A percentile compares a stretch with the other conserved stretches of the same genome.
Conservation (phyloP, 2,329 filamentous ascomycete genomes). For the Rhynchosporium secalis region DNA sequence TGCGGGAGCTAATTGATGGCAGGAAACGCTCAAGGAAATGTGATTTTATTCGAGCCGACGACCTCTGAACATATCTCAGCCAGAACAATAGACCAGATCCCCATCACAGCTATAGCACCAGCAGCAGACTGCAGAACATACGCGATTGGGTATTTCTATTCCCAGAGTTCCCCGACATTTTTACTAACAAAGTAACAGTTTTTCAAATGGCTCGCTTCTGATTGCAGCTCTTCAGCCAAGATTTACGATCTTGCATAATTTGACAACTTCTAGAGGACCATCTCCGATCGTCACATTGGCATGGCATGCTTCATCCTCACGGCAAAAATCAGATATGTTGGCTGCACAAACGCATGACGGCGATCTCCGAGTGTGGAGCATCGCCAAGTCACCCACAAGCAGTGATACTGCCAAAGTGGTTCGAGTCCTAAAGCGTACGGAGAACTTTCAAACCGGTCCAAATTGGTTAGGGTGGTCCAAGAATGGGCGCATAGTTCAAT, state of each 20-base stretch:
- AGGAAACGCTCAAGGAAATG: constrained; percentile 91
- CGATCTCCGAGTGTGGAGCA: constrained; percentile 93
- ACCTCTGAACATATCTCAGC: constrained; percentile 91
- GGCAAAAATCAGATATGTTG: constrained; percentile 97
- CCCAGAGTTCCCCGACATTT: neutral
- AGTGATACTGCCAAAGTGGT: constrained; percentile 85
- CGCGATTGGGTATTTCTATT: constrained; percentile 74
- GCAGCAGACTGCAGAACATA: constrained; percentile 89
- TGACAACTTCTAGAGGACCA: constrained; percentile 79
- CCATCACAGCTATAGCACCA: constrained; percentile 90
- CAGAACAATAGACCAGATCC: constrained; percentile 86
- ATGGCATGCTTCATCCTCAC: constrained; percentile 95
- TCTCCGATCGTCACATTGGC: constrained; percentile 84
- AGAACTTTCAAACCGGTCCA: constrained; percentile 70
- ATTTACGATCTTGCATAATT: constrained; percentile 91
- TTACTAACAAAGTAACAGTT: constrained; percentile 53
- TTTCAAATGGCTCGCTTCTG: constrained; percentile 91
- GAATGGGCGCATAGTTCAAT: constrained; percentile 93
- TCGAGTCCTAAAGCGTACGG: constrained; percentile 77
- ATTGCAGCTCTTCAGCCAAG: constrained; percentile 86
- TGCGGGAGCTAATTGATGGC: constrained; percentile 23
- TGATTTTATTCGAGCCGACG: constrained; percentile 90
- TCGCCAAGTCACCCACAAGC: constrained; percentile 74
- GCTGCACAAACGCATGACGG: constrained; percentile 90
- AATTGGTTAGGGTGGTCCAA: constrained; percentile 99